Evolutionary conservation across 2,329 filamentous ascomycete genomes (phyloP), one percentile per base, ranked within the genome.

Genomic region (Bretziella fagacearum): DNA sequence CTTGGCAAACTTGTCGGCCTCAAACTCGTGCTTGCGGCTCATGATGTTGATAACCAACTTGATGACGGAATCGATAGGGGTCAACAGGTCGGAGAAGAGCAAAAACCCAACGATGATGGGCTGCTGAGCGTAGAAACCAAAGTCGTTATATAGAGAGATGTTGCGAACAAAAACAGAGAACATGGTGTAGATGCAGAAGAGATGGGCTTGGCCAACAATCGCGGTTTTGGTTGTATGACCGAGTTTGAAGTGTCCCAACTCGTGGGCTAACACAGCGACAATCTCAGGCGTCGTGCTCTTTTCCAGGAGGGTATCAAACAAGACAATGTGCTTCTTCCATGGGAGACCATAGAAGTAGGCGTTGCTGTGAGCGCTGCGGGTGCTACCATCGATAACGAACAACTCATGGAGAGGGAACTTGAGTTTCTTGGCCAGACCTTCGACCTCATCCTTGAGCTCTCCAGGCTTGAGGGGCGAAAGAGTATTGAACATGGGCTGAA

Each of bases 301-400:
- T 65, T 95, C 89, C 53, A 98, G 86, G 53, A 98, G 67, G 4
- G 93, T 98, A 61, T 98, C 91, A 62, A 94, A 98, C 59, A 98
- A 93, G 58, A 98, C 91, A 68, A 98, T 98, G 69, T 96, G 93
- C 74, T 96, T 96, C 74, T 95, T 95, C 87, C 89, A 98, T 35
- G 91, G 91, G 48, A 98, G 74, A 51, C 91, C 91, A 57, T 93
- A 95, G 68, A 98, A 98, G 65, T 93, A 91, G 27, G 84, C 84
- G 60, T 93, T 93, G 63, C 81, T 85, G 66, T 93, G 84, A 26
- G 83, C 81, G 60, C 79, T 84, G 57, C 85, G 73, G 69, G 87
- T 91, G 67, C 81, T 86, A 50, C 84, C 84, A 58, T 93, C 84
- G 57, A 98, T 98, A 58, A 96, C 87, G 59, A 93, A 85, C 37